Evolutionary conservation across 306 rosid species (phyloP).

Genomic region (Cyclanthera cordifolia): DNA sequence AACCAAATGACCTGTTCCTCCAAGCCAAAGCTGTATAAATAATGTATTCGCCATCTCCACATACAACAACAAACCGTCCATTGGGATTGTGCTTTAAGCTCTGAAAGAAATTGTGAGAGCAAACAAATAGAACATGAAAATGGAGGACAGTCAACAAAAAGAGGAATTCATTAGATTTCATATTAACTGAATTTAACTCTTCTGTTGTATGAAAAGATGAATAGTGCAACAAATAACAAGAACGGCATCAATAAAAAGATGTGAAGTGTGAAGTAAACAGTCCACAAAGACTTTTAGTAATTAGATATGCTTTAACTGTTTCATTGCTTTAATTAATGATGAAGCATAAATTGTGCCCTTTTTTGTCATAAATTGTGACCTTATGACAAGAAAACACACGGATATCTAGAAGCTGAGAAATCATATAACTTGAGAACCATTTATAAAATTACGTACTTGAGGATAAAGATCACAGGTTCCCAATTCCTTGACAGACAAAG

Average conservation of each 20-base stretch:
- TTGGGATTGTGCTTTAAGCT: conserved; percentile 94
- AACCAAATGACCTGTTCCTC: conserved; percentile 98
- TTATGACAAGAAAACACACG: not conserved
- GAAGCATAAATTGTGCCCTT: not conserved
- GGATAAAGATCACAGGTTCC: conserved; percentile 98
- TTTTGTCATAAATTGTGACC: not conserved
- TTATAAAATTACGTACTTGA: conserved; percentile 42
- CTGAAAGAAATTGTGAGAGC: conserved; percentile 31
- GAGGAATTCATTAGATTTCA: not conserved
- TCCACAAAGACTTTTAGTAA: not conserved
- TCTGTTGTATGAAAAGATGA: not conserved
- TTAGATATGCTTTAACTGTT: not conserved
- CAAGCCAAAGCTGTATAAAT: conserved; percentile 95
- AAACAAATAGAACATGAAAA: conserved; percentile 14
- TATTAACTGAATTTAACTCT: not conserved
- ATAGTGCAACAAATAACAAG: not conserved
- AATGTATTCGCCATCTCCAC: conserved; percentile 97
- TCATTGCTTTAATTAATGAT: not conserved
- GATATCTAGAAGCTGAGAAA: not conserved
- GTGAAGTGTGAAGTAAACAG: not conserved
- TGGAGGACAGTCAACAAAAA: not conserved
- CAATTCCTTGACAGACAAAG: conserved; percentile 87
- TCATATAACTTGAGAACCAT: not conserved
- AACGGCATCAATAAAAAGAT: not conserved
- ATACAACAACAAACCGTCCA: conserved; percentile 95